Evolutionary conservation across 129 eudicot species (phyloP).

Genomic region (Escallonia rubra): DNA sequence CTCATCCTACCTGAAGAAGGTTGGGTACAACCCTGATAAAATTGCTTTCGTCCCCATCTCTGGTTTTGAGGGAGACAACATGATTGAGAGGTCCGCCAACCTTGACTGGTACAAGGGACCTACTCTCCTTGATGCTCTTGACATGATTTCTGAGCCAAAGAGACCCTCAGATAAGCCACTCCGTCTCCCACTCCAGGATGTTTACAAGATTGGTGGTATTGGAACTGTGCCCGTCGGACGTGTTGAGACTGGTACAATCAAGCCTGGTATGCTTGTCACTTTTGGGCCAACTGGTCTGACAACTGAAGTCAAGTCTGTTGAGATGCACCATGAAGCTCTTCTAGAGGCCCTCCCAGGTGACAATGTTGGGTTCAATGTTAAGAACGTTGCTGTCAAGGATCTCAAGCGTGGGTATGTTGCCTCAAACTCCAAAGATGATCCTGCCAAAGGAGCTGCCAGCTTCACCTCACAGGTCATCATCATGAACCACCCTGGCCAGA

Average conservation of each 20-base stretch:
- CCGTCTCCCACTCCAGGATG: constrained; percentile 49
- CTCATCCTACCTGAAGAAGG: constrained; percentile 44
- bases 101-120: constrained; percentile 58
- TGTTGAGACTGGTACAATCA: constrained; percentile 39
- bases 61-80: constrained; percentile 38
- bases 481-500: constrained; percentile 57
- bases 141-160: constrained; percentile 34
- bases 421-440: constrained; percentile 39
- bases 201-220: constrained; percentile 49
- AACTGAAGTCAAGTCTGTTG: constrained; percentile 47
- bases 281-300: constrained; percentile 46
- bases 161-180: constrained; percentile 50
- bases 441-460: constrained; percentile 41
- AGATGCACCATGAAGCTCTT: constrained; percentile 46
- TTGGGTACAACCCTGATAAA: constrained; percentile 48
- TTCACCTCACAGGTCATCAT: constrained; percentile 47
- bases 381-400: constrained; percentile 47
- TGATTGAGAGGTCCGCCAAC: constrained; percentile 43
- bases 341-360: constrained; percentile 35
- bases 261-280: constrained; percentile 47
- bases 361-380: constrained; percentile 43
- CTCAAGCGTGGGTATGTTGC: constrained; percentile 45
- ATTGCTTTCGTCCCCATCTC: constrained; percentile 40
- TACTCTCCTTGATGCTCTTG: constrained; percentile 46
- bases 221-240: constrained; percentile 52